These are phyloP conservation scores for Melampsora occidentalis DNA, from an alignment of 1,284 basidiomycete genomes.

Conservation along the genomic window DNA sequence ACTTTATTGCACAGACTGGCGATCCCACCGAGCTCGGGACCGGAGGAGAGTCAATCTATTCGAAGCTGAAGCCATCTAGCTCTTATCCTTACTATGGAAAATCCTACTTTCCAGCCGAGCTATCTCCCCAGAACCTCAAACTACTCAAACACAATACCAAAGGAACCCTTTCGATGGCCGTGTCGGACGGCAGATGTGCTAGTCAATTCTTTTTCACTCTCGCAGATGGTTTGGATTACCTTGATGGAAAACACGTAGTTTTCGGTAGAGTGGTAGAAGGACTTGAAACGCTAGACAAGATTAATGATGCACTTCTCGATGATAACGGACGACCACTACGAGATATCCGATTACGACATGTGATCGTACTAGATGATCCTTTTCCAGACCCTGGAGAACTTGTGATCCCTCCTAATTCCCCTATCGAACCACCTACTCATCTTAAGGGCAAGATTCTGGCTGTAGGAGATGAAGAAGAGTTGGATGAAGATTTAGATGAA, in stretches of 20 bases:
- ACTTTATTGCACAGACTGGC: slow-evolving; percentile 91
- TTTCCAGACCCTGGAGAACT: slow-evolving; percentile 80
- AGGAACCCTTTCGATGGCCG: slow-evolving; percentile 93
- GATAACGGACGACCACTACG: slow-evolving; percentile 84
- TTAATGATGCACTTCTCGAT: slow-evolving; percentile 87
- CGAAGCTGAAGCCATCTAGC: slow-evolving; percentile 40
- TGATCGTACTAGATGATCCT: slow-evolving; percentile 92
- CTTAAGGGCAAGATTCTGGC: slow-evolving; percentile 57
- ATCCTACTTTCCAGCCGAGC: slow-evolving; percentile 20
- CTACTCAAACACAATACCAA: slow-evolving; percentile 74
- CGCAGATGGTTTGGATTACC: slow-evolving; percentile 82
- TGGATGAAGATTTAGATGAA: slow-evolving; percentile 57
- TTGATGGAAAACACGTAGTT: slow-evolving; percentile 91
- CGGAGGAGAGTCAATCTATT: slow-evolving; percentile 75
- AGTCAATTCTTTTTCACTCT: slow-evolving; percentile 96
- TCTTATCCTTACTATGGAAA: slow-evolving; percentile 13
- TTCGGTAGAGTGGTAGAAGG: slow-evolving; percentile 96
- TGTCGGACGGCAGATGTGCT: slow-evolving; percentile 76
- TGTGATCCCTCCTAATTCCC: slow-evolving; percentile 69
- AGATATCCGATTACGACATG: slow-evolving; percentile 87
- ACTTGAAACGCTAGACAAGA: slow-evolving; percentile 81
- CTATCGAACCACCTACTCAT: slow-evolving; percentile 58
- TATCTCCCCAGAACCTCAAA: slow-evolving; percentile 37
- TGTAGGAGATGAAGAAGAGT: slow-evolving; percentile 87
- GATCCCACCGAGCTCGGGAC: slow-evolving; percentile 93